A percentile compares a stretch with the other conserved stretches of the same genome.
These are phyloP conservation scores for Neoscytalidium dimidiatum DNA, from an alignment of 2,329 filamentous ascomycete genomes.

Conservation along the genomic window DNA sequence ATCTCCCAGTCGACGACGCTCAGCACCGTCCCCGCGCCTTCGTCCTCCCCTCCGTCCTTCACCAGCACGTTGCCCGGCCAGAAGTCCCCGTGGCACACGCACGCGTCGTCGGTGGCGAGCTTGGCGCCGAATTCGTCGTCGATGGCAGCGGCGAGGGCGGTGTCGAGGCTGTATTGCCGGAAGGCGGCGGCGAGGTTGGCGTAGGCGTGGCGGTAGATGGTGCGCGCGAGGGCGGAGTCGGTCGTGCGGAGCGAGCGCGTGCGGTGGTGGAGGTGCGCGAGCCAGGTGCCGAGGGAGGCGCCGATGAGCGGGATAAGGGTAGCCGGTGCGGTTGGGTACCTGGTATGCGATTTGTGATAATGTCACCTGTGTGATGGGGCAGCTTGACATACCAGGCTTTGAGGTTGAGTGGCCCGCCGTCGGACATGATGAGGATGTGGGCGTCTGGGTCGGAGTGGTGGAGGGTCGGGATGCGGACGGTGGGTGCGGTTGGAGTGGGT, in stretches of 20 bases:
- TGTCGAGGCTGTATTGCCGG: conserved; percentile 26
- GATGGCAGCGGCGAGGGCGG: conserved; percentile 25
- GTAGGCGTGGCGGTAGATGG: conserved; percentile 35
- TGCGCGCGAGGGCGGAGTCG: conserved; percentile 33
- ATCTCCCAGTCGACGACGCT: conserved; percentile 43
- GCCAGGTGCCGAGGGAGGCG: conserved; percentile 32
- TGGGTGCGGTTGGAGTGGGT: conserved; percentile 23
- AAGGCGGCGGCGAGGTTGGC: conserved; percentile 29
- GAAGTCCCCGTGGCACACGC: conserved; percentile 42
- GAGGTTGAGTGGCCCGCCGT: conserved; percentile 33
- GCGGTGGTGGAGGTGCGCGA: conserved; percentile 32
- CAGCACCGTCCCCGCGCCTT: conserved; percentile 16
- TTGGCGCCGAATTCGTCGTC: conserved; percentile 36
- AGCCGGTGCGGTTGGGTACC: conserved; percentile 18
- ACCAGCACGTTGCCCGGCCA: conserved; percentile 42
- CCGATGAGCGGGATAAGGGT: conserved; percentile 29
- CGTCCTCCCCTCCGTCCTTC: not conserved
- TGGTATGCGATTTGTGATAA: no score
- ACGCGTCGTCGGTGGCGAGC: conserved; percentile 34
- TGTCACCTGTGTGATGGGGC: no score
- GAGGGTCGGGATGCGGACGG: conserved; percentile 2
- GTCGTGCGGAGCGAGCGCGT: conserved; percentile 12
- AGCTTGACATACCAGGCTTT: conserved; percentile 30
- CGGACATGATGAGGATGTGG: conserved; percentile 34
- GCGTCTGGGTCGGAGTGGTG: conserved; percentile 28